Percentiles rank a stretch among this genome's conserved stretches.
Evolutionary conservation across 176 grass and related monocot species (phyloP).

Genomic region (Oryza officinalis): DNA sequence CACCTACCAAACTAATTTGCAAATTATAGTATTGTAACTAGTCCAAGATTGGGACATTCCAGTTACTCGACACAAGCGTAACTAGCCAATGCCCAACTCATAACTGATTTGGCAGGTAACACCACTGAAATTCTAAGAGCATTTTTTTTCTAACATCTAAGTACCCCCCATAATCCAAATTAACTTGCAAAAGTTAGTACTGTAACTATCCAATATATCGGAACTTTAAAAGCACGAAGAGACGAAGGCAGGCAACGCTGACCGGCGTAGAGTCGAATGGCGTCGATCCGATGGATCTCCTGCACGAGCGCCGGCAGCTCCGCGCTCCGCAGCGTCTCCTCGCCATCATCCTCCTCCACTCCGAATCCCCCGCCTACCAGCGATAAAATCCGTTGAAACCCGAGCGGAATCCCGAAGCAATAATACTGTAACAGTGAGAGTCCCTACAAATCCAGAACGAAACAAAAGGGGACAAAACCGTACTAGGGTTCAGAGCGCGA

Average conservation of each 20-base stretch:
- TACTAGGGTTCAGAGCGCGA: slow-evolving; percentile 23
- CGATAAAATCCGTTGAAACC: slow-evolving; percentile 22
- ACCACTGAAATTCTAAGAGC: background rate
- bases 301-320: slow-evolving; percentile 43
- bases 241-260: slow-evolving; percentile 17
- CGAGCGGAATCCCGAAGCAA: background rate
- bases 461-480: background rate
- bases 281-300: slow-evolving; percentile 64
- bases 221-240: background rate
- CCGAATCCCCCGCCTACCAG: background rate
- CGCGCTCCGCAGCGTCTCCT: background rate
- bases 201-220: background rate
- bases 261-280: slow-evolving; percentile 70
- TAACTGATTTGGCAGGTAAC: background rate
- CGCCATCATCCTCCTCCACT: background rate
- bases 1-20: background rate
- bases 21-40: background rate
- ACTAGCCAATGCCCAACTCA: background rate
- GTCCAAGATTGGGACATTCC: background rate
- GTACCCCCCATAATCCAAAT: background rate
- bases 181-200: background rate
- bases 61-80: background rate
- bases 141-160: background rate
- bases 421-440: background rate
- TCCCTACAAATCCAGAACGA: background rate